Evolutionary conservation across 2,329 filamentous ascomycete genomes (phyloP), one percentile per base, ranked within the genome.

Genomic region (Aspergillus puulaauensis): DNA sequence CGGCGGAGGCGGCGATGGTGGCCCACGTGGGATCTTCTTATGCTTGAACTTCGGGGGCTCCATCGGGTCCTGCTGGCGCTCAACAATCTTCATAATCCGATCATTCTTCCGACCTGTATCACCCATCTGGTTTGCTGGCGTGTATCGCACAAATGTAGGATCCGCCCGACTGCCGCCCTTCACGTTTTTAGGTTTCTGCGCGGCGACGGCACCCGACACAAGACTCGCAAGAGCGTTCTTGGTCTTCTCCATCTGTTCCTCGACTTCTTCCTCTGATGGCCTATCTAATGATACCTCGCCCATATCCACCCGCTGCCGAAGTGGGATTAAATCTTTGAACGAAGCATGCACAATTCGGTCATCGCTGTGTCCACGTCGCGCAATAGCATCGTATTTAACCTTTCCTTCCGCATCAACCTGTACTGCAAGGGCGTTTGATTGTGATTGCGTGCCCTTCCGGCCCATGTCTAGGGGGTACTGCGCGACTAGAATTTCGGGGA

Each of bases 31-130:
- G 57, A 99, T 96, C 79, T 97, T 96, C 82, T 98, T 98, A 79
- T 97, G 91, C 77, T 98, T 98, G 80, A 98, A 97, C 70, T 97
- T 98, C 2, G 95, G 93, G 1, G 95, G 95, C 71, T 97, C 93
- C 89, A 97, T 90, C 0, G 95, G 95, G 76, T 99, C 95, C 65
- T 89, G 84, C 74, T 98, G 93, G 56, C 91, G 84, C 74, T 97
- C 91, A 39, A 97, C 91, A 76, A 99, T 98, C 81, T 98, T 98
- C 86, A 99, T 96, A 64, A 99, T 96, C 14, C 95, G 88, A 69
- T 98, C 93, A 68, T 92, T 91, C 78, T 96, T 96, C 75, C 88
- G 89, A 40, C 85, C 86, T 23, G 80, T 85, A 73, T 92, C 91
- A 12, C 95, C 95, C 91, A 99, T 97, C 78, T 99, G 95, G 68